Conservation (phyloP, 768 basidiomycete genomes). For the Gloeopeniophorella convolvens region DNA sequence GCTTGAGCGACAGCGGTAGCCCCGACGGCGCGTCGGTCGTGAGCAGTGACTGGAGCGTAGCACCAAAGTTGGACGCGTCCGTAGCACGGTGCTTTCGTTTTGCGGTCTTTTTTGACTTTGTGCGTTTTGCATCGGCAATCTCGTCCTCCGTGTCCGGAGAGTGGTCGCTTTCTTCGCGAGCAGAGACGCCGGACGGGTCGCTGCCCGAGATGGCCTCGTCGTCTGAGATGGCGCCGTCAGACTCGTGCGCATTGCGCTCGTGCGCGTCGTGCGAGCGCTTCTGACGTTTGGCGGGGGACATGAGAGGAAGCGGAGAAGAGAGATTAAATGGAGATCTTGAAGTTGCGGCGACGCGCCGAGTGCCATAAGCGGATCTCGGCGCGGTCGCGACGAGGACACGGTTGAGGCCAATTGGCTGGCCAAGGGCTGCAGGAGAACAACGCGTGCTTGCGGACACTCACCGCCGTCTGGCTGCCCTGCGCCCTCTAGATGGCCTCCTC, state of each 20-base stretch:
- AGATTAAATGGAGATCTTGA: neutral
- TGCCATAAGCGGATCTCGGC: neutral
- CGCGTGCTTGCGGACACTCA: too few relatives aligned
- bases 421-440: too few relatives aligned
- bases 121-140: constrained; percentile 44
- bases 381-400: too few relatives aligned
- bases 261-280: constrained; percentile 31
- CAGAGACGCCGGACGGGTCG: constrained; percentile 17
- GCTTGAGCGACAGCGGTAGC: constrained; percentile 72
- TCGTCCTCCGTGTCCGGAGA: constrained; percentile 56
- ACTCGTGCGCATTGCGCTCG: too few relatives aligned
- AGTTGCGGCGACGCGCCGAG: neutral
- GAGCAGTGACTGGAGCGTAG: constrained; percentile 65
- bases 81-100: constrained; percentile 84
- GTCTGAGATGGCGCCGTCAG: constrained; percentile 15
- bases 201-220: too few relatives aligned
- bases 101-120: constrained; percentile 71
- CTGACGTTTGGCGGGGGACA: constrained; percentile 51
- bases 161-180: constrained; percentile 21
- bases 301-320: constrained; percentile 23
- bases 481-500: constrained; percentile 28
- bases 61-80: constrained; percentile 65
- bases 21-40: constrained; percentile 64
- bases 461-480: neutral
- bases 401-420: too few relatives aligned